A percentile compares a stretch with the other conserved stretches of the same genome.
These are phyloP conservation scores for Auricularia cornea DNA, from an alignment of 768 basidiomycete genomes.

Conservation along the genomic window DNA sequence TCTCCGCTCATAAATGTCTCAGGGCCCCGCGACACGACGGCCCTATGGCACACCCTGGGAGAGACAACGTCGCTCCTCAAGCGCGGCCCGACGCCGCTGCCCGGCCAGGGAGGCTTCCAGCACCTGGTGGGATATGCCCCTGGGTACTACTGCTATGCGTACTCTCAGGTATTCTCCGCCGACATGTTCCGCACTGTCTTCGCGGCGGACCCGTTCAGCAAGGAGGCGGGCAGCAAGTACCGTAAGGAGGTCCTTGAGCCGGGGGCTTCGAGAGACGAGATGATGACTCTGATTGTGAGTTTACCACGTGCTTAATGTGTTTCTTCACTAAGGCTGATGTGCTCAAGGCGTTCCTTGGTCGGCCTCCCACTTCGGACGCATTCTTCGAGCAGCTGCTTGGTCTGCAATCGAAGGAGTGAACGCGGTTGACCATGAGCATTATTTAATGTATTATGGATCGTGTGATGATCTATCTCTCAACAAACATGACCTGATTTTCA, in stretches of 20 bases:
- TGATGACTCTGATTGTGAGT: conserved; percentile 70
- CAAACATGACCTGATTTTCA: too few relatives aligned
- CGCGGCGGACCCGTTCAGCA: conserved; percentile 53
- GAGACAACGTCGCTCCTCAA: conserved; percentile 64
- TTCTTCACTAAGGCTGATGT: neutral
- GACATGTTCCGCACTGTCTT: conserved; percentile 73
- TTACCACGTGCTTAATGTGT: conserved; percentile 42
- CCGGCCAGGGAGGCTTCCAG: conserved; percentile 68
- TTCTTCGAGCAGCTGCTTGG: conserved; percentile 63
- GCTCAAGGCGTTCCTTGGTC: conserved; percentile 64
- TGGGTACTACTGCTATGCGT: conserved; percentile 68
- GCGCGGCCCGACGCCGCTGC: conserved; percentile 39
- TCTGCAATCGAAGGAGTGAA: too few relatives aligned
- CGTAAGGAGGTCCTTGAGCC: conserved; percentile 64
- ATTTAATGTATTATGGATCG: too few relatives aligned
- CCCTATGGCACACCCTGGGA: conserved; percentile 70
- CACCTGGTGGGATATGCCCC: conserved; percentile 70
- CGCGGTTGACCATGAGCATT: too few relatives aligned
- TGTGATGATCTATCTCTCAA: too few relatives aligned
- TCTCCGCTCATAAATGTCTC: conserved; percentile 1
- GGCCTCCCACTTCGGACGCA: conserved; percentile 65
- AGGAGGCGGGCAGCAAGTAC: conserved; percentile 49
- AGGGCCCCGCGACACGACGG: conserved; percentile 44
- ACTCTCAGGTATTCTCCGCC: conserved; percentile 54
- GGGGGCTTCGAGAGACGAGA: conserved; percentile 73